These are phyloP conservation scores for Colletotrichum musicola DNA, from an alignment of 2,329 filamentous ascomycete genomes.

Conservation along the genomic window DNA sequence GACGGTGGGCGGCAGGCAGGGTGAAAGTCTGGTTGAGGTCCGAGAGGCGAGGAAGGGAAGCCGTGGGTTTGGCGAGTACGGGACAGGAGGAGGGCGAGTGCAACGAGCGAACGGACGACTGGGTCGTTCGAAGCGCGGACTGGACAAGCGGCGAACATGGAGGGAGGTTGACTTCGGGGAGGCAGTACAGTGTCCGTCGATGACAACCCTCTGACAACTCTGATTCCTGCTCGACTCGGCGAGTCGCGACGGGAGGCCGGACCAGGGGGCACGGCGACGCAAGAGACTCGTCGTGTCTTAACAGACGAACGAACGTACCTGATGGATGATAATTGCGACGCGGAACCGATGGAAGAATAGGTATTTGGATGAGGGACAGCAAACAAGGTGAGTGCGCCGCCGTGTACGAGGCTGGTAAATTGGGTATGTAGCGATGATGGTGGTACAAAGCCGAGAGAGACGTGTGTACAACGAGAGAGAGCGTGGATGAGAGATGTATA, in stretches of 20 bases:
- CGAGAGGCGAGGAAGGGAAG: conserved; percentile 16
- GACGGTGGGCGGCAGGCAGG: conserved; percentile 6
- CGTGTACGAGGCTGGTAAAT: conserved; percentile 5
- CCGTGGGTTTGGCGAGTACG: conserved; percentile 19
- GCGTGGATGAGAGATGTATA: neutral
- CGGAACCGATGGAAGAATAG: neutral
- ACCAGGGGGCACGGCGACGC: conserved; percentile 7
- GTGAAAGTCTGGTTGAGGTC: conserved; percentile 25
- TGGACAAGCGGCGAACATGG: conserved; percentile 26
- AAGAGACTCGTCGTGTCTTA: conserved; percentile 10
- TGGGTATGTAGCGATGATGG: neutral
- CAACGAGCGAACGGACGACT: conserved; percentile 16
- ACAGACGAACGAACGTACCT: conserved; percentile 25
- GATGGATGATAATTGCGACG: conserved; percentile 3
- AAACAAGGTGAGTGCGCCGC: conserved; percentile 3
- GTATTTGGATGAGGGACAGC: neutral
- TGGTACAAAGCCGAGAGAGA: conserved; percentile 16
- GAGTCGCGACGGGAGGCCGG: conserved; percentile 17
- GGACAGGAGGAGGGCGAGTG: neutral
- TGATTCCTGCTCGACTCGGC: conserved; percentile 10
- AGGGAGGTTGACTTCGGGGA: conserved; percentile 30
- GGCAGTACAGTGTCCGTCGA: conserved; percentile 27
- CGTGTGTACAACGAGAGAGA: conserved; percentile 1
- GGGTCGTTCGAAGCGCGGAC: conserved; percentile 27
- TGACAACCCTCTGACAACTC: conserved; percentile 24